These are phyloP conservation scores for Thinopyrum elongatum DNA, from an alignment of 176 grass and related monocot species.

Conservation along the genomic window DNA sequence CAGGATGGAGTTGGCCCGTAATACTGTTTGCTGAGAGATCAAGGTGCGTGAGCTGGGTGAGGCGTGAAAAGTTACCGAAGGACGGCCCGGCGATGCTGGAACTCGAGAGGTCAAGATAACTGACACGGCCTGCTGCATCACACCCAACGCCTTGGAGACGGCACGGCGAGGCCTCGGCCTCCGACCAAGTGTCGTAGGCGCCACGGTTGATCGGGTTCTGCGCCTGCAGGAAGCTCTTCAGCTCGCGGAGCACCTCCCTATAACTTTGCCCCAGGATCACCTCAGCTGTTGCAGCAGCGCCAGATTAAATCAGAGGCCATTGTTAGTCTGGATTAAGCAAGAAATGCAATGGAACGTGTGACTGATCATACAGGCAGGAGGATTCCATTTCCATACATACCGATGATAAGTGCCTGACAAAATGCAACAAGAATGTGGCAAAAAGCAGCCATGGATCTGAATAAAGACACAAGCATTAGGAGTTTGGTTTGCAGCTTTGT, in stretches of 20 bases:
- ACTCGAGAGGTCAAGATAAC: slow-evolving; percentile 32
- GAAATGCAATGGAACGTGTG: too few species aligned
- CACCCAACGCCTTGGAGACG: slow-evolving; percentile 46
- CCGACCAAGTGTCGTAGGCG: slow-evolving; percentile 33
- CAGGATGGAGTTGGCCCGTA: neutral
- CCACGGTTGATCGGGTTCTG: slow-evolving; percentile 35
- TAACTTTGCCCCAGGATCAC: neutral
- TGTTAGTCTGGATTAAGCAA: neutral
- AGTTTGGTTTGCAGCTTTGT: too few species aligned
- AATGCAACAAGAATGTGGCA: too few species aligned
- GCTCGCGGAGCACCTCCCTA: neutral
- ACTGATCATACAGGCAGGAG: too few species aligned
- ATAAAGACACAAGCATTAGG: too few species aligned
- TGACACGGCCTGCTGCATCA: neutral
- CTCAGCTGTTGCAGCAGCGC: neutral
- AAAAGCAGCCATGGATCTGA: too few species aligned
- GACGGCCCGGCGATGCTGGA: slow-evolving; percentile 48
- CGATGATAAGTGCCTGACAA: too few species aligned
- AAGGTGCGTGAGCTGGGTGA: slow-evolving; percentile 32
- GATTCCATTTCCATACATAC: too few species aligned
- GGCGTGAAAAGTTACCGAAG: slow-evolving; percentile 44
- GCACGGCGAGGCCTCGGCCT: slow-evolving; percentile 38
- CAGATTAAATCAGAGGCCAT: neutral
- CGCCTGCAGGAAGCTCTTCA: slow-evolving; percentile 41
- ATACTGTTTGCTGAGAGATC: slow-evolving; percentile 62